Evolutionary conservation across 192 early-diverging fungal genomes (phyloP).

Genomic region (Backusella tarrabulga): DNA sequence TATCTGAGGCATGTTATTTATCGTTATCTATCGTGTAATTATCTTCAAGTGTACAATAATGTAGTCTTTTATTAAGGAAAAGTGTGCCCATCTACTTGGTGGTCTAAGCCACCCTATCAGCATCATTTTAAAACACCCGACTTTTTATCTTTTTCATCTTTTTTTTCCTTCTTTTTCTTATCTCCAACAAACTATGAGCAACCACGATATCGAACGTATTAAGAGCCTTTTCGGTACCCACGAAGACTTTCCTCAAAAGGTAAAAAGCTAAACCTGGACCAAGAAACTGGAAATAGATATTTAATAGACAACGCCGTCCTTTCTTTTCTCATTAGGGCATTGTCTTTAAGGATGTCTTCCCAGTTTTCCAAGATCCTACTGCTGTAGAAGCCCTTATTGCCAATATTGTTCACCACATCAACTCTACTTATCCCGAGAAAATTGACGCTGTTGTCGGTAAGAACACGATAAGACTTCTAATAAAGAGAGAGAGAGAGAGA

Average conservation of each 20-base stretch:
- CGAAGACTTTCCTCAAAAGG: conserved; percentile 41
- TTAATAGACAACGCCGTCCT: not conserved
- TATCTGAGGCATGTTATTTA: not conserved
- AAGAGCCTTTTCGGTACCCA: conserved; percentile 40
- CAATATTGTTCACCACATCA: conserved; percentile 84
- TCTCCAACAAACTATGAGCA: conserved; percentile 16
- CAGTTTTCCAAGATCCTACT: conserved; percentile 91
- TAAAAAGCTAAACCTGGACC: not conserved
- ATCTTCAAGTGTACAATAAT: not conserved
- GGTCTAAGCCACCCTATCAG: not conserved
- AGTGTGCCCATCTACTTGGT: not conserved
- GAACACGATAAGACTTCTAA: not conserved
- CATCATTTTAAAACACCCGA: not conserved
- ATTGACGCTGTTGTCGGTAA: conserved; percentile 90
- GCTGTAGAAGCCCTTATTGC: conserved; percentile 89
- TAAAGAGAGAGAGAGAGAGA: not conserved
- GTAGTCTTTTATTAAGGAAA: not conserved
- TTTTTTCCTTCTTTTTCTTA: not conserved
- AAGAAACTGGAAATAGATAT: not conserved
- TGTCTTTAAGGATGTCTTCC: conserved; percentile 96
- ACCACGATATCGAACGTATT: conserved; percentile 40
- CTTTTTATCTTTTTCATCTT: not conserved
- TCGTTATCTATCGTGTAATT: not conserved
- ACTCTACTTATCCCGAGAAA: conserved; percentile 55
- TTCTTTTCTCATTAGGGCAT: conserved; percentile 65